phyloP scores from a whole-genome alignment of 495 filamentous ascomycete genomes.

The Neurospora africana region DNA sequence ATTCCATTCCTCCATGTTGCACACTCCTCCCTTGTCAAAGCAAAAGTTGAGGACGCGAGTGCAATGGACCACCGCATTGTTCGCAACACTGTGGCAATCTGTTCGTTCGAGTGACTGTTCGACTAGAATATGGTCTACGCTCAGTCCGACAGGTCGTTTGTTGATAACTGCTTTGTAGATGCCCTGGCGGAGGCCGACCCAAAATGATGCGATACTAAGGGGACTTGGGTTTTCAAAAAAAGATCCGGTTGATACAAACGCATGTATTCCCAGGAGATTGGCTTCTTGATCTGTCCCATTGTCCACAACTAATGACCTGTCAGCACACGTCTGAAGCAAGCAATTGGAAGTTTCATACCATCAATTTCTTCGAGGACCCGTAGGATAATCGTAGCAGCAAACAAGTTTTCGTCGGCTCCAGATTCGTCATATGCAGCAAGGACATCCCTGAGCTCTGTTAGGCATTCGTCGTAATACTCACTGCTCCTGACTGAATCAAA shows the following conservation, averaged over 20 bases:
- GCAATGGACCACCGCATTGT: constrained; percentile 42
- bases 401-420: constrained; percentile 47
- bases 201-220: constrained; percentile 41
- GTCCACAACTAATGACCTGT: constrained; percentile 20
- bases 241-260: constrained; percentile 28
- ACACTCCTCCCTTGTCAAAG: constrained; percentile 22
- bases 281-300: constrained; percentile 28
- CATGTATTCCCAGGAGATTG: constrained; percentile 43
- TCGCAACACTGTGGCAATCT: constrained; percentile 42
- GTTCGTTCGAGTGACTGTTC: constrained; percentile 31
- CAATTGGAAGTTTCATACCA: constrained; percentile 21
- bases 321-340: constrained; percentile 4
- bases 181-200: constrained; percentile 48
- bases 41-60: constrained; percentile 45
- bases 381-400: constrained; percentile 51
- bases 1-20: constrained; percentile 18
- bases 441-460: constrained; percentile 36
- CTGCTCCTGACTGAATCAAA: constrained; percentile 38
- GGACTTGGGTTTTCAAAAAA: constrained; percentile 20
- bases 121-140: constrained; percentile 29
- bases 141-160: constrained; percentile 32
- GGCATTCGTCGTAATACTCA: constrained; percentile 40
- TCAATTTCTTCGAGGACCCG: constrained; percentile 53
- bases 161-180: constrained; percentile 47
- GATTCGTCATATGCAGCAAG: constrained; percentile 39